phyloP scores from a whole-genome alignment of 768 basidiomycete species.

The Tricholoma terreum region DNA sequence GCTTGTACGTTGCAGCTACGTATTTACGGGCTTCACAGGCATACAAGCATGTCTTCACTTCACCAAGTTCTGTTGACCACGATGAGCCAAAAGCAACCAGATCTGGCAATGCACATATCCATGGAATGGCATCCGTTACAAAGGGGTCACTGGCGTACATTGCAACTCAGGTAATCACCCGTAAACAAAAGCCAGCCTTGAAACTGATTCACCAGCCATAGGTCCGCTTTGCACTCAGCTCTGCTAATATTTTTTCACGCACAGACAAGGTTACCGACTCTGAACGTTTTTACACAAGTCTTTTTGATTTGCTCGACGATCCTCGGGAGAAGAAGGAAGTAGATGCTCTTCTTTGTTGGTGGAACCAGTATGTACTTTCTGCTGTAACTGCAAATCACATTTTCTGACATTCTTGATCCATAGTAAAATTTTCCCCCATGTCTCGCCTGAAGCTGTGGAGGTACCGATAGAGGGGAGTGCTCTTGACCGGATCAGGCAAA shows the following conservation, averaged over 20 bases:
- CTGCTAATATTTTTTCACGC: not conserved
- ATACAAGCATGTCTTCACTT: too few relatives aligned
- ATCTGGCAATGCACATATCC: too few relatives aligned
- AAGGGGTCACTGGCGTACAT: too few relatives aligned
- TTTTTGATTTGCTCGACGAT: not conserved
- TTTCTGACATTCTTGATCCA: not conserved
- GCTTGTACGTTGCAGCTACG: too few relatives aligned
- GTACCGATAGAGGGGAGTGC: not conserved
- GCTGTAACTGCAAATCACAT: too few relatives aligned
- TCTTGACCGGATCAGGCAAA: not conserved
- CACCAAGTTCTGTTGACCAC: too few relatives aligned
- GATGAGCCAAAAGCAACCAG: too few relatives aligned
- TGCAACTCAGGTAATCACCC: not conserved
- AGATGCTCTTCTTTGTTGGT: not conserved
- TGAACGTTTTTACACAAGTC: not conserved
- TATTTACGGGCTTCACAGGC: too few relatives aligned
- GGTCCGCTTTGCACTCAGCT: constrained; percentile 1
- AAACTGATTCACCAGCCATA: not conserved
- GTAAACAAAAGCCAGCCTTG: not conserved
- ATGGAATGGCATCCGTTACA: too few relatives aligned
- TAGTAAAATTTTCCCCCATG: too few relatives aligned
- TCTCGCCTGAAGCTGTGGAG: too few relatives aligned
- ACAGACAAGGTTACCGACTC: constrained; percentile 1
- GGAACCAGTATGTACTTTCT: not conserved
- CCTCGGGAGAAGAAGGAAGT: not conserved